A percentile compares a stretch with the other conserved stretches of the same genome.
These are phyloP conservation scores for Vicia faba DNA, from an alignment of 306 rosid species.

Conservation along the genomic window DNA sequence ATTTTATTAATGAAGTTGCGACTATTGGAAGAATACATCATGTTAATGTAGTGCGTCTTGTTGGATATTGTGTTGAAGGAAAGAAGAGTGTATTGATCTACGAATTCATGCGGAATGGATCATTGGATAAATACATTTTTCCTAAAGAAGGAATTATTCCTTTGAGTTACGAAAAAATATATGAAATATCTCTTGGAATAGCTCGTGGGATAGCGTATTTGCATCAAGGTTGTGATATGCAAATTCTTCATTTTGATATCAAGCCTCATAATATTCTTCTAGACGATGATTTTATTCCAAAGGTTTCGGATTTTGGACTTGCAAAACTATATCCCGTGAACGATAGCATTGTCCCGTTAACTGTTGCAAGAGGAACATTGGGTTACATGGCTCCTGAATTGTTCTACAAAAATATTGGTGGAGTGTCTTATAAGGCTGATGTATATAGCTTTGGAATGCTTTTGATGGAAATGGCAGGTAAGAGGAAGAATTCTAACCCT, in stretches of 20 bases:
- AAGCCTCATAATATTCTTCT: constrained; percentile 45
- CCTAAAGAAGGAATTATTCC: not conserved
- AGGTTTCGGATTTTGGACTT: constrained; percentile 42
- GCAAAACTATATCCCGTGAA: constrained; percentile 20
- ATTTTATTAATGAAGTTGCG: constrained; percentile 36
- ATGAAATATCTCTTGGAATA: constrained; percentile 37
- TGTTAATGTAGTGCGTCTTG: constrained; percentile 30
- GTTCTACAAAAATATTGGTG: constrained; percentile 34
- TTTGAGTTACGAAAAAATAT: not conserved
- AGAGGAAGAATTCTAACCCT: constrained; percentile 20
- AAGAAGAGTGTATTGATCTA: constrained; percentile 33
- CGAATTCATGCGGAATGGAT: constrained; percentile 40
- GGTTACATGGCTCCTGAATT: constrained; percentile 44
- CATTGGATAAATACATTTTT: constrained; percentile 37
- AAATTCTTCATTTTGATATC: constrained; percentile 44
- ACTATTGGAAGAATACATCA: constrained; percentile 43
- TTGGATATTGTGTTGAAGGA: constrained; percentile 35
- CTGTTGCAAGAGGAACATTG: constrained; percentile 26
- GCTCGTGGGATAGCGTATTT: constrained; percentile 38
- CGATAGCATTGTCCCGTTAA: constrained; percentile 10
- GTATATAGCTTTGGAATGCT: constrained; percentile 34
- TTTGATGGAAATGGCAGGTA: constrained; percentile 35
- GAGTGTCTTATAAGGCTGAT: constrained; percentile 24
- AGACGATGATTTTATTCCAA: constrained; percentile 24
- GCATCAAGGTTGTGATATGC: constrained; percentile 40